Evolutionary conservation across 768 basidiomycete genomes (phyloP).

Genomic region (Leccinum rimulosum): DNA sequence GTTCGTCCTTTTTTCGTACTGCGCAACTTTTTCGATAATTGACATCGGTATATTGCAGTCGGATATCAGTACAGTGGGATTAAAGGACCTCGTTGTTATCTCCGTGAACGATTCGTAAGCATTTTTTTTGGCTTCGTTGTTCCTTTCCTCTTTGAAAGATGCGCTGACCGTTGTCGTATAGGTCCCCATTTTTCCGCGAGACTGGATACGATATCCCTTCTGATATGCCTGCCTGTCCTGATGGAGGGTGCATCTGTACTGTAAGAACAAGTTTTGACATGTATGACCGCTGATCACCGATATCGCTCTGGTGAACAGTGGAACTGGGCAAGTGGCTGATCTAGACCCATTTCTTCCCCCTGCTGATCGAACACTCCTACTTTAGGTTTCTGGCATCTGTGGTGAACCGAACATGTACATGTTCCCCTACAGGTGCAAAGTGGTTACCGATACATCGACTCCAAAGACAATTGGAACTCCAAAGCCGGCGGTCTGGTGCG

Average conservation of each 20-base stretch:
- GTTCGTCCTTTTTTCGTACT: conserved; percentile 4
- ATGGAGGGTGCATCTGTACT: background rate
- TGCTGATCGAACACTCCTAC: background rate
- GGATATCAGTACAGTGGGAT: background rate
- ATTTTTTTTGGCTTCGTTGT: background rate
- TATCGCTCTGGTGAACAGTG: conserved; percentile 1
- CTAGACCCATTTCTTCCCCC: too few species aligned
- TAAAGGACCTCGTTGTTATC: conserved; percentile 2
- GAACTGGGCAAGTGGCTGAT: conserved; percentile 6
- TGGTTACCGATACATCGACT: background rate
- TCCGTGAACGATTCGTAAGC: background rate
- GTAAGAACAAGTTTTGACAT: conserved; percentile 3
- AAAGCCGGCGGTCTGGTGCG: conserved; percentile 3
- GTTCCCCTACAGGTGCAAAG: background rate
- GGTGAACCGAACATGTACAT: conserved; percentile 12
- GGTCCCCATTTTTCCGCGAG: conserved; percentile 7
- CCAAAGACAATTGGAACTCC: conserved; percentile 9
- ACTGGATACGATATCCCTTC: conserved; percentile 4
- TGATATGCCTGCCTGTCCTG: conserved; percentile 7
- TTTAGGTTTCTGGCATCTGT: conserved; percentile 8
- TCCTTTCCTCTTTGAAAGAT: background rate
- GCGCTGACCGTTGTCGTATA: background rate
- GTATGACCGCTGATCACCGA: background rate
- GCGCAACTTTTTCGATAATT: background rate
- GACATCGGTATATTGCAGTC: conserved; percentile 1